Conservation (phyloP, 2,329 filamentous ascomycete species). For the Nemania diffusa region DNA sequence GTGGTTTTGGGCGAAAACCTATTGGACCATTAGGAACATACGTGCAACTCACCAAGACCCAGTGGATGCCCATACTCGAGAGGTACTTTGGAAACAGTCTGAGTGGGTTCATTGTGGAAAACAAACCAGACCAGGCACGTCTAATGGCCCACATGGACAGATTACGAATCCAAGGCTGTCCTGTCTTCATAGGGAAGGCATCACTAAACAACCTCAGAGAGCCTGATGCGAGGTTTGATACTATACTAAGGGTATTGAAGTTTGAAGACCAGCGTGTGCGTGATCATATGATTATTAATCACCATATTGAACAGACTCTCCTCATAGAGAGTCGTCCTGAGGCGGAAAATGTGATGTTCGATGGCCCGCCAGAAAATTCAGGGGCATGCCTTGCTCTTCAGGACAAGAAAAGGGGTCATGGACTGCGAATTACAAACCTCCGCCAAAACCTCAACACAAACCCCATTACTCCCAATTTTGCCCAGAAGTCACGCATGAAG, state of each 20-base stretch:
- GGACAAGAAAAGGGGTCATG: conserved; percentile 68
- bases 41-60: conserved; percentile 78
- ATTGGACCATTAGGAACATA: conserved; percentile 86
- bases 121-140: conserved; percentile 76
- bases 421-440: conserved; percentile 64
- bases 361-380: conserved; percentile 74
- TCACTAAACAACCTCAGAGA: conserved; percentile 70
- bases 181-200: conserved; percentile 72
- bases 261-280: conserved; percentile 83
- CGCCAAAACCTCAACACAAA: conserved; percentile 50
- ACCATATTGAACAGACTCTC: conserved; percentile 84
- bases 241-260: conserved; percentile 81
- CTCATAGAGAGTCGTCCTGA: conserved; percentile 75
- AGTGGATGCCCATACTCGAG: conserved; percentile 88
- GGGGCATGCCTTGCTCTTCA: conserved; percentile 76
- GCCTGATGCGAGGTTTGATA: conserved; percentile 77
- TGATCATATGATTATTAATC: conserved; percentile 84
- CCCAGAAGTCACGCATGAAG: conserved; percentile 76
- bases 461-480: conserved; percentile 58
- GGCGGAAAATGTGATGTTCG: conserved; percentile 76
- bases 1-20: conserved; percentile 75
- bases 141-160: conserved; percentile 73
- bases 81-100: conserved; percentile 75
- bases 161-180: conserved; percentile 56
- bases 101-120: conserved; percentile 83